Percentiles rank a stretch among this genome's conserved stretches.
Evolutionary conservation across 148 eudicot genomes (phyloP).

Genomic region (Chenopodium formosanum): DNA sequence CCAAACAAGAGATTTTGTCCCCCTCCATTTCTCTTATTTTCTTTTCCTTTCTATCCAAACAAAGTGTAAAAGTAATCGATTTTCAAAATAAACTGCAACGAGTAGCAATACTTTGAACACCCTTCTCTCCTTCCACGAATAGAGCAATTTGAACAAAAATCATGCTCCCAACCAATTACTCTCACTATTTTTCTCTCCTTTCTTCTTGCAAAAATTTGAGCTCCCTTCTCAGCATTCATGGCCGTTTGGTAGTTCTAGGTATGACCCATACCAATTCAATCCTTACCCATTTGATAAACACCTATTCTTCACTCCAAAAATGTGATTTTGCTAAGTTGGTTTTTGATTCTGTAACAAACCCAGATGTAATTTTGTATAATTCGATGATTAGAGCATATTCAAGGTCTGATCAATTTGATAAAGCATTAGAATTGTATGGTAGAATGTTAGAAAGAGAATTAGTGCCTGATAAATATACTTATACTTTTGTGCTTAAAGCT

Average conservation of each 20-base stretch:
- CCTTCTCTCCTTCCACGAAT: too few species aligned
- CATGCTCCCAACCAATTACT: constrained; percentile 11
- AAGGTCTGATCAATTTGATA: constrained; percentile 27
- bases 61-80: too few species aligned
- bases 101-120: too few species aligned
- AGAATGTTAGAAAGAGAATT: constrained; percentile 33
- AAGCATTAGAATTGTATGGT: constrained; percentile 46
- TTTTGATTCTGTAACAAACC: constrained; percentile 48
- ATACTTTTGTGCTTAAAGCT: constrained; percentile 61
- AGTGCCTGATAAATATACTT: constrained; percentile 62
- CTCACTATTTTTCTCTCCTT: constrained; percentile 24
- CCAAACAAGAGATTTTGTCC: too few species aligned
- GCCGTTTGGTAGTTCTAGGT: constrained; percentile 44
- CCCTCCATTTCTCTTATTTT: too few species aligned
- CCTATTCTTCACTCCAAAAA: constrained; percentile 48
- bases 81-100: too few species aligned
- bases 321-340: constrained; percentile 41
- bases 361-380: constrained; percentile 48
- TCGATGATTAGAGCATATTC: constrained; percentile 69
- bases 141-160: too few species aligned
- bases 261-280: constrained; percentile 27
- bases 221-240: constrained; percentile 48
- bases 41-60: too few species aligned
- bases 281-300: constrained; percentile 42
- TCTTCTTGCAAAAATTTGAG: constrained; percentile 39